Conservation (phyloP, 441 rosid species). For the Sinapis alba region DNA sequence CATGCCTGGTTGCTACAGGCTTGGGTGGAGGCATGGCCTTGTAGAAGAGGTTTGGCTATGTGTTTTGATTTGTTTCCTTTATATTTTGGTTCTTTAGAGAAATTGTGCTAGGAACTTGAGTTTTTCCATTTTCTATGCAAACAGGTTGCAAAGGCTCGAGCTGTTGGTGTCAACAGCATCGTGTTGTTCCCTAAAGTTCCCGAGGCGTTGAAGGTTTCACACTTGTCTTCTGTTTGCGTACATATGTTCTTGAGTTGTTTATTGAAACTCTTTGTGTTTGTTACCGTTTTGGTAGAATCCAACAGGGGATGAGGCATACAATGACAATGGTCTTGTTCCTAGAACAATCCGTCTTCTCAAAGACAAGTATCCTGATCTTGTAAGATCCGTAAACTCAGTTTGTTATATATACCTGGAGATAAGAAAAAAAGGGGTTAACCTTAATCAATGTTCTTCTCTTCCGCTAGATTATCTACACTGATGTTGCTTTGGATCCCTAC, state of each 20-base stretch:
- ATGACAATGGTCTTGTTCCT: slow-evolving; percentile 90
- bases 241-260: neutral
- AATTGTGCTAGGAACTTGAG: too few species aligned
- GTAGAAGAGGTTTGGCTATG: slow-evolving; percentile 64
- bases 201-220: slow-evolving; percentile 84
- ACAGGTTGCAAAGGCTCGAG: slow-evolving; percentile 93
- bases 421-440: neutral
- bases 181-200: slow-evolving; percentile 97
- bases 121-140: neutral
- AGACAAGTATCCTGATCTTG: slow-evolving; percentile 94
- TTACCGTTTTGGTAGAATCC: slow-evolving; percentile 50
- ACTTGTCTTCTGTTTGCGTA: slow-evolving; percentile 12
- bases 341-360: slow-evolving; percentile 84
- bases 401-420: slow-evolving; percentile 4
- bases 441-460: slow-evolving; percentile 17
- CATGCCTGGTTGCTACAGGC: slow-evolving; percentile 98
- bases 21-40: slow-evolving; percentile 99
- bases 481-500: slow-evolving; percentile 96
- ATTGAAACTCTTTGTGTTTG: slow-evolving; percentile 29
- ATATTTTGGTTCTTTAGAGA: neutral
- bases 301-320: slow-evolving; percentile 92
- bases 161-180: slow-evolving; percentile 87
- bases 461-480: slow-evolving; percentile 82
- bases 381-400: slow-evolving; percentile 44
- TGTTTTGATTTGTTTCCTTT: neutral